Percentiles rank a stretch among this genome's conserved stretches.
phyloP scores from a whole-genome alignment of 768 basidiomycete species.

The Hygrophoropsis aurantiaca region DNA sequence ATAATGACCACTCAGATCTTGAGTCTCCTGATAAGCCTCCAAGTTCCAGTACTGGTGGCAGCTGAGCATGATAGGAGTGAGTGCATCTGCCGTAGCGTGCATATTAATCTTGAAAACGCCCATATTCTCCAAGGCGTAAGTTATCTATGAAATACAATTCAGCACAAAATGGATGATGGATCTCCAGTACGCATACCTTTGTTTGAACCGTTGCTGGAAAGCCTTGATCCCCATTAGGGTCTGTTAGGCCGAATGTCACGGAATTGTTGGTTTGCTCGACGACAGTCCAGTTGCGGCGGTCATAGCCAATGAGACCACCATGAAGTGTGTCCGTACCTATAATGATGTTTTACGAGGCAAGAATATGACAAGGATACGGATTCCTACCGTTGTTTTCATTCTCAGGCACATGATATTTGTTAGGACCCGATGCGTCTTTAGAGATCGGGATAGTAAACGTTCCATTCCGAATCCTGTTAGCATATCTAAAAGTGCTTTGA shows the following conservation, averaged over 20 bases:
- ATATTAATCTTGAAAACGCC: slow-evolving; percentile 41
- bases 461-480: slow-evolving; percentile 43
- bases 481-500: slow-evolving; percentile 31
- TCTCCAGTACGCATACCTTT: slow-evolving; percentile 18
- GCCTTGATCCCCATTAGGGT: slow-evolving; percentile 43
- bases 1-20: slow-evolving; percentile 37
- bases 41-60: slow-evolving; percentile 47
- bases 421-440: slow-evolving; percentile 36
- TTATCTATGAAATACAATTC: slow-evolving; percentile 17
- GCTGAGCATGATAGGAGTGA: slow-evolving; percentile 46
- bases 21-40: slow-evolving; percentile 41
- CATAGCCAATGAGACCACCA: slow-evolving; percentile 46
- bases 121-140: slow-evolving; percentile 35
- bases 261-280: slow-evolving; percentile 30
- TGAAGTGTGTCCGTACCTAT: slow-evolving; percentile 46
- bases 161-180: not conserved
- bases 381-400: slow-evolving; percentile 39
- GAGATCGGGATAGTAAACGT: slow-evolving; percentile 45
- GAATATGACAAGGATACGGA: not conserved
- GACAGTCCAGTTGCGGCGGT: slow-evolving; percentile 43
- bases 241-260: slow-evolving; percentile 43
- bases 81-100: slow-evolving; percentile 31
- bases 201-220: slow-evolving; percentile 46
- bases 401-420: slow-evolving; percentile 37
- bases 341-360: not conserved